Conservation (phyloP, 305 asterid species). For the Rubia peregrina region DNA sequence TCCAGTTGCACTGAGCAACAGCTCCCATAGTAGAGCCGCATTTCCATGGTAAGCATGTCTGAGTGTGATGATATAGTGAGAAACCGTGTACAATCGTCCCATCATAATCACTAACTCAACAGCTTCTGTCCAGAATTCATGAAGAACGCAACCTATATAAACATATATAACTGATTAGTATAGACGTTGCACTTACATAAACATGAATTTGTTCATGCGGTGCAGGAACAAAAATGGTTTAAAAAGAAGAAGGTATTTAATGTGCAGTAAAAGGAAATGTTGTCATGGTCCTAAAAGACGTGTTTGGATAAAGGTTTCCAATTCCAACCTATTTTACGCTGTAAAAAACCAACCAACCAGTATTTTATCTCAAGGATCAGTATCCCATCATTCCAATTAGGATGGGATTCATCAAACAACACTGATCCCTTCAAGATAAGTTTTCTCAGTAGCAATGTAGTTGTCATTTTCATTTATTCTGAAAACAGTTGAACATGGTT, state of each 20-base stretch:
- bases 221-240: no score
- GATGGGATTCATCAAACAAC: no score
- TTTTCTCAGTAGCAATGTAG: neutral
- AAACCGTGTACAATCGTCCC: conserved; percentile 53
- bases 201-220: no score
- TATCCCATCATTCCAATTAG: no score
- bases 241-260: no score
- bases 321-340: neutral
- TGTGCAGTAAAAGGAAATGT: no score
- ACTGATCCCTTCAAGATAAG: no score
- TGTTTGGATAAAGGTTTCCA: neutral
- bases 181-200: no score
- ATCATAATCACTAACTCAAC: conserved; percentile 65
- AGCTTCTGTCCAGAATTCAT: conserved; percentile 71
- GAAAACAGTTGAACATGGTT: conserved; percentile 52
- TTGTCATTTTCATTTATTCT: neutral
- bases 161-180: neutral
- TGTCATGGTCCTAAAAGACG: no score
- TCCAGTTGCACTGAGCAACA: conserved; percentile 56
- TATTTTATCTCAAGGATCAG: conserved; percentile 44
- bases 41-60: conserved; percentile 72
- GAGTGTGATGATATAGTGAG: conserved; percentile 46
- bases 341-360: conserved; percentile 20
- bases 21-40: conserved; percentile 61
- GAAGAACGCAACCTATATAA: conserved; percentile 49